phyloP scores from a whole-genome alignment of 208 protist species.

The Leishmania martiniquensis region DNA sequence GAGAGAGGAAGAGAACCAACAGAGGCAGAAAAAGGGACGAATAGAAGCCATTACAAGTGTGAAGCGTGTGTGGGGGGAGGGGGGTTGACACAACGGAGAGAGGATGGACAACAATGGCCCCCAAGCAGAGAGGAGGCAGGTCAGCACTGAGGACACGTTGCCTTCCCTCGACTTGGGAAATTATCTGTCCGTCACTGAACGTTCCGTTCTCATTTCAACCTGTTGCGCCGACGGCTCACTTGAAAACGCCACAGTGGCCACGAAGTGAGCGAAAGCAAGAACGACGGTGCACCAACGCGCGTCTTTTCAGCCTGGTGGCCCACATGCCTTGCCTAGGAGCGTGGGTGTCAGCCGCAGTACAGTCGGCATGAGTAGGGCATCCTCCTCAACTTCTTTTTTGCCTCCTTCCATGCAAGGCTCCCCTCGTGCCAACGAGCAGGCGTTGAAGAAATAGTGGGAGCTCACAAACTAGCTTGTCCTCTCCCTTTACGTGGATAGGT shows the following conservation, averaged over 20 bases:
- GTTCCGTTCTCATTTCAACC: neutral
- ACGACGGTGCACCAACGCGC: neutral
- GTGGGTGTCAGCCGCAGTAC: neutral
- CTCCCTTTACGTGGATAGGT: neutral
- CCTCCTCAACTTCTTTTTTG: neutral
- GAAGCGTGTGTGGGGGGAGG: neutral
- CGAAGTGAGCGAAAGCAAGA: neutral
- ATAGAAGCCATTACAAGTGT: neutral
- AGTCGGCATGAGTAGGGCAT: neutral
- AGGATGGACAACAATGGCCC: neutral
- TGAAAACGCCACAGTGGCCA: neutral
- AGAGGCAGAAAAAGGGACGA: neutral
- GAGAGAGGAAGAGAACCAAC: conserved; percentile 1
- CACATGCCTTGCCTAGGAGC: neutral
- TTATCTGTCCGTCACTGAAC: neutral
- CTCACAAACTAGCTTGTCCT: neutral
- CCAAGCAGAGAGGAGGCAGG: neutral
- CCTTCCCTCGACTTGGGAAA: neutral
- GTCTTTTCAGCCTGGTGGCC: neutral
- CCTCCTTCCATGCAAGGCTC: neutral
- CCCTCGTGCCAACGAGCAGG: neutral
- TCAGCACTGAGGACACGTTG: neutral
- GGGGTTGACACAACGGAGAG: neutral
- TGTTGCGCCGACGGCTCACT: neutral
- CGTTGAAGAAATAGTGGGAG: neutral